Evolutionary conservation across 139 green algal genomes (phyloP).

Genomic region (Haematococcus sp.): DNA sequence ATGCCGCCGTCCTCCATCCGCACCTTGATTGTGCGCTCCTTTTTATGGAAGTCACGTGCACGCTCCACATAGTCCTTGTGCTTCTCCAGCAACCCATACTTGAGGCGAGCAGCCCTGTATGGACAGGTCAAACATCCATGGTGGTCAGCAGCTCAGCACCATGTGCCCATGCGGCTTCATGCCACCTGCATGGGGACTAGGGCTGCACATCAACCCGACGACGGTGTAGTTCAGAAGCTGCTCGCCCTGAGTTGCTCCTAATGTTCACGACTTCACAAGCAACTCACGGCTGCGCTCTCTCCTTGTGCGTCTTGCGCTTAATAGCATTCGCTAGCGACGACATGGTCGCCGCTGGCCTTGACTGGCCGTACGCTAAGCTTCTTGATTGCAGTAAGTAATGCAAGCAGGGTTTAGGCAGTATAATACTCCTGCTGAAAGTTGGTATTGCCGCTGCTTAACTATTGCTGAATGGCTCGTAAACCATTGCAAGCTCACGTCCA

Average conservation of each 20-base stretch:
- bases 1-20: neutral
- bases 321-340: conserved; percentile 83
- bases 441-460: too few relatives aligned
- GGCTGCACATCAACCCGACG: too few relatives aligned
- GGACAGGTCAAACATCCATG: neutral
- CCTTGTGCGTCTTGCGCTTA: conserved; percentile 93
- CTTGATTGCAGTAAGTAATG: too few relatives aligned
- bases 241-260: too few relatives aligned
- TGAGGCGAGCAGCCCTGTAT: conserved; percentile 52
- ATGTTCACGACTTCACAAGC: too few relatives aligned
- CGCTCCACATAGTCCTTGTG: conserved; percentile 95
- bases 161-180: neutral
- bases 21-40: conserved; percentile 87
- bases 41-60: conserved; percentile 91
- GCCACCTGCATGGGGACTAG: too few relatives aligned
- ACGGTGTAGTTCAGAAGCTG: too few relatives aligned
- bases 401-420: too few relatives aligned
- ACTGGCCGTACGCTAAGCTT: too few relatives aligned
- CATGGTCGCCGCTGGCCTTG: neutral
- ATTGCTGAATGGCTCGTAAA: too few relatives aligned
- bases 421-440: too few relatives aligned
- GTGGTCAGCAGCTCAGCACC: conserved; percentile 1
- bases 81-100: conserved; percentile 93
- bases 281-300: conserved; percentile 91
- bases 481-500: too few relatives aligned